These are phyloP conservation scores for Simmondsia chinensis DNA, from an alignment of 148 eudicot genomes.

Conservation along the genomic window DNA sequence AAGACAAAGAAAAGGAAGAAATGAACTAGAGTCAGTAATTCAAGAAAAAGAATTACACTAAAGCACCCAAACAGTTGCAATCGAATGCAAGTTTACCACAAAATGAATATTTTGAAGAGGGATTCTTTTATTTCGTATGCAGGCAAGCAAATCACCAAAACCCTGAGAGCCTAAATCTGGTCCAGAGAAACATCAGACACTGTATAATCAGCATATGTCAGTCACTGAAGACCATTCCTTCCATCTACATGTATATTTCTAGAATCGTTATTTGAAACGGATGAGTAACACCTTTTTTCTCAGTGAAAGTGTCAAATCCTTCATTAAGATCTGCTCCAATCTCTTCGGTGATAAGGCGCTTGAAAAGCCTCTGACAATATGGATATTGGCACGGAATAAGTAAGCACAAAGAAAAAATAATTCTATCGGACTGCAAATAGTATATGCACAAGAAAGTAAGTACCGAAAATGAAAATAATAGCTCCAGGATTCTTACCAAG, in stretches of 20 bases:
- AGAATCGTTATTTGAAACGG: neutral
- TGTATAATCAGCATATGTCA: slow-evolving; percentile 1
- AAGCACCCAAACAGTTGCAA: neutral
- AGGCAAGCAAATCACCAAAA: slow-evolving; percentile 85
- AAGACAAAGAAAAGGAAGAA: slow-evolving; percentile 1
- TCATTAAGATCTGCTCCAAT: slow-evolving; percentile 88
- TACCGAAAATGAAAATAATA: neutral
- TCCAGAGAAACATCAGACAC: slow-evolving; percentile 5
- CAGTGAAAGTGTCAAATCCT: slow-evolving; percentile 84
- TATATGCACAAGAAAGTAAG: neutral
- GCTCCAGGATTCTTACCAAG: slow-evolving; percentile 55
- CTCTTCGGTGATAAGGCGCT: slow-evolving; percentile 89
- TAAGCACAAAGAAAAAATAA: neutral
- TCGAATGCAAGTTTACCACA: slow-evolving; percentile 52
- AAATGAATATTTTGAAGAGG: slow-evolving; percentile 93
- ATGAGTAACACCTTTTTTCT: slow-evolving; percentile 56
- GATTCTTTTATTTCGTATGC: slow-evolving; percentile 65
- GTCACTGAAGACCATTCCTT: neutral
- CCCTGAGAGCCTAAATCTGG: slow-evolving; percentile 95
- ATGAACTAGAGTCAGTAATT: slow-evolving; percentile 7
- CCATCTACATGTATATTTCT: too few species aligned
- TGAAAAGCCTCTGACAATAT: slow-evolving; percentile 75
- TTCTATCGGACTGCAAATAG: too few species aligned
- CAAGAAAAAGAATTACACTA: slow-evolving; percentile 1
- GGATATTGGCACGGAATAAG: slow-evolving; percentile 9